phyloP scores from a whole-genome alignment of 257 asterid genomes.

The Knoxia roxburghii region DNA sequence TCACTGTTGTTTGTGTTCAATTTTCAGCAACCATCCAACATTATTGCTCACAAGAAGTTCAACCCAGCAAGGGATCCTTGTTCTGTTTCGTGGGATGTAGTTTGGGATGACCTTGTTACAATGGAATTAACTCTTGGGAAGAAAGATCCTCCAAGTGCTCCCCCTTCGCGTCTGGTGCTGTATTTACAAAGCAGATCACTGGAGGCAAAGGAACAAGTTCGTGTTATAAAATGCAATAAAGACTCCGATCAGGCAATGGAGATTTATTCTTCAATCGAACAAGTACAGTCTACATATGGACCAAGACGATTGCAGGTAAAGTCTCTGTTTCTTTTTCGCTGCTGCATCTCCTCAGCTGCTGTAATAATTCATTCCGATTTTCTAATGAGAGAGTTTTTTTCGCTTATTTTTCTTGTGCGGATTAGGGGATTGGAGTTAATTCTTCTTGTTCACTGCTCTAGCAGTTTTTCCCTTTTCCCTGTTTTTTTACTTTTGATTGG shows the following conservation, averaged over 20 bases:
- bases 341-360: conserved; percentile 5
- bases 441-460: conserved; percentile 3
- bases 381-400: not conserved
- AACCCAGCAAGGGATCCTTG: conserved; percentile 96
- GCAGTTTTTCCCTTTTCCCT: not conserved
- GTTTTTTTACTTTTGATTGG: not conserved
- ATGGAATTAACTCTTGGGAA: conserved; percentile 86
- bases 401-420: not conserved
- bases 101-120: conserved; percentile 76
- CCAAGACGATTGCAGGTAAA: conserved; percentile 57
- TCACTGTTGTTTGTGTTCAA: conserved; percentile 13
- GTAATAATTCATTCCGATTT: not conserved
- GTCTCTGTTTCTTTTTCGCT: conserved; percentile 12
- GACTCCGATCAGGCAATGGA: conserved; percentile 79
- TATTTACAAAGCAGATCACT: conserved; percentile 54
- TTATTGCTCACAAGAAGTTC: conserved; percentile 83
- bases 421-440: not conserved
- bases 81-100: conserved; percentile 84
- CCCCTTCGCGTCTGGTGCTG: conserved; percentile 79
- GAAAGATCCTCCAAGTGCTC: conserved; percentile 68
- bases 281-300: conserved; percentile 68
- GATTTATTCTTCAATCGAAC: conserved; percentile 76
- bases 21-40: conserved; percentile 88
- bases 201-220: conserved; percentile 76
- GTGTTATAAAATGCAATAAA: conserved; percentile 63